A percentile compares a stretch with the other conserved stretches of the same genome.
Evolutionary conservation across 306 rosid genomes (phyloP).

Genomic region (Acacia crassicarpa): DNA sequence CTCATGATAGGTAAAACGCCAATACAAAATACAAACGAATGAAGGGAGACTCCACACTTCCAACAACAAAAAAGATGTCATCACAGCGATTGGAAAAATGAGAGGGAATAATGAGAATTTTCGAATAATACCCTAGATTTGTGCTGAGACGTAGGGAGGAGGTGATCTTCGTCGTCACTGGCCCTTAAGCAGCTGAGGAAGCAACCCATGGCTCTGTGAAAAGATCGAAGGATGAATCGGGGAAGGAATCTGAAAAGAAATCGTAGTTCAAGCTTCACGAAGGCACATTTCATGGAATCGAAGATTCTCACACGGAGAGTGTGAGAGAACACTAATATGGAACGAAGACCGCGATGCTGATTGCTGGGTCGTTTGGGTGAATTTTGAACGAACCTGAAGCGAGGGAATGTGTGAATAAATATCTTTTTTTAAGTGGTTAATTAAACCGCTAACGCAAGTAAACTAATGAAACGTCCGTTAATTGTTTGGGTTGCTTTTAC

Average conservation of each 20-base stretch:
- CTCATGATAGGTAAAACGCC: neutral
- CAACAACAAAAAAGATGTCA: too few relatives aligned
- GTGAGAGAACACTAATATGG: neutral
- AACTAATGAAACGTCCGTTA: too few relatives aligned
- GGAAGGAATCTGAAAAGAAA: constrained; percentile 19
- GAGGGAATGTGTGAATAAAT: neutral
- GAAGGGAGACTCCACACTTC: neutral
- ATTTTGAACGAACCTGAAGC: neutral
- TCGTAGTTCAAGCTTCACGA: constrained; percentile 37
- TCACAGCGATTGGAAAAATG: neutral
- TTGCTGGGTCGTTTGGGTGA: neutral
- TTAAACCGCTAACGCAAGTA: too few relatives aligned
- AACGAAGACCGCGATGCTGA: neutral
- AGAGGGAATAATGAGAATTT: neutral
- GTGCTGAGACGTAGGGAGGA: constrained; percentile 31
- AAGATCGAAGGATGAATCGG: constrained; percentile 58
- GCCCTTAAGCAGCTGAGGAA: constrained; percentile 71
- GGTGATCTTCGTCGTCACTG: constrained; percentile 45
- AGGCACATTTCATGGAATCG: constrained; percentile 45
- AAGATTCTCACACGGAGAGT: neutral
- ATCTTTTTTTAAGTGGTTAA: neutral
- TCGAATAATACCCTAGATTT: neutral
- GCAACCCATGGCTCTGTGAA: constrained; percentile 77
- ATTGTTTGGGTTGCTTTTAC: too few relatives aligned
- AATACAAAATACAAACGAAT: neutral